These are phyloP conservation scores for Nicotiana paniculata DNA, from an alignment of 257 asterid species.

Conservation along the genomic window DNA sequence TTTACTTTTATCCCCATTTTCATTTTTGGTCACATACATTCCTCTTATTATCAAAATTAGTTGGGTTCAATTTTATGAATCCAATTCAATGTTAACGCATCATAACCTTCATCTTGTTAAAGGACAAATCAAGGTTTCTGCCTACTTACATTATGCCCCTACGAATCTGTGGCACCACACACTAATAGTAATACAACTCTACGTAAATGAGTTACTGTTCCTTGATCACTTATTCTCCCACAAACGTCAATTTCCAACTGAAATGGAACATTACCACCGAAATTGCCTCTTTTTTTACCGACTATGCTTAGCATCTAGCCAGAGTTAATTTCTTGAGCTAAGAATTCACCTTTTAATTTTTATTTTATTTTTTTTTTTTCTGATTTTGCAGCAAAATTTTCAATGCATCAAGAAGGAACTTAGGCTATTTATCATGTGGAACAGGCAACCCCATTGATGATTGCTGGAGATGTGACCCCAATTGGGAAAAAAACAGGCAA, in stretches of 20 bases:
- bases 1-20: not conserved
- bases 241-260: conserved; percentile 8
- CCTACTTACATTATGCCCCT: not conserved
- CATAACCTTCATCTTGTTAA: not conserved
- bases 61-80: not conserved
- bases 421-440: conserved; percentile 66
- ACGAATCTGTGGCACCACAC: not conserved
- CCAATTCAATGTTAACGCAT: not conserved
- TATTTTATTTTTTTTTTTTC: no score
- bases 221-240: not conserved
- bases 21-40: not conserved
- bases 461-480: conserved; percentile 90
- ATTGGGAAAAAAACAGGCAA: conserved; percentile 69
- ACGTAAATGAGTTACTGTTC: not conserved
- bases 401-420: conserved; percentile 59
- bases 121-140: not conserved
- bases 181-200: not conserved
- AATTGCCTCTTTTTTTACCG: not conserved
- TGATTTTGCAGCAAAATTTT: conserved; percentile 39
- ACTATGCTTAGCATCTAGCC: not conserved
- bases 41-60: not conserved
- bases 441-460: conserved; percentile 90
- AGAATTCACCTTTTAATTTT: not conserved
- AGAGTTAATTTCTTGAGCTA: not conserved
- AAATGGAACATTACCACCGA: conserved; percentile 2